Evolutionary conservation across 805 yeast genomes (phyloP), one percentile per base, ranked within the genome.

Genomic region (Spathaspora arborariae): DNA sequence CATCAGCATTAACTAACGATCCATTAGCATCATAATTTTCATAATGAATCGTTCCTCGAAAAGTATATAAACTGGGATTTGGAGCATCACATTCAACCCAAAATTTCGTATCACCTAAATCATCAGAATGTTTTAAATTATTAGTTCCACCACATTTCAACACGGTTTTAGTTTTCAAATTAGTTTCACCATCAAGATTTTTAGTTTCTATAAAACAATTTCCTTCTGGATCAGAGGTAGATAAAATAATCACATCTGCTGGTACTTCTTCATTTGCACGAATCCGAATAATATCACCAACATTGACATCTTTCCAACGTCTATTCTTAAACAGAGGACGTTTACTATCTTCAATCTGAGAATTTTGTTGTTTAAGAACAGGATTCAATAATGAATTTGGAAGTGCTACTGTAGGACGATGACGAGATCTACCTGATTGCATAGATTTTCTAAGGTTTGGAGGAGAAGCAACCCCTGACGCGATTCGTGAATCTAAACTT

Each of bases 161-260:
- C 5, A 85, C 70, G 24, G 68, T 70, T 49, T 82, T 78, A 20
- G 71, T 68, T 59, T 86, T 87, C 60, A 86, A 72, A 58, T 83
- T 86, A 3, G 92, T 84, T 63, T 86, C 95, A 64, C 95, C 95
- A 65, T 87, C 95, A 54, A 87, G 72, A 63, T 86, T 86, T 57
- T 85, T 86, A 0, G 95, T 87, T 63, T 86, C 95, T 24, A 86
- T 80, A 54, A 81, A 86, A 64, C 91, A 85, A 43, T 77, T 79
- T 43, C 84, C 84, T 54, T 85, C 88, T 1, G 73, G 63, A 57
- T 84, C 89, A 26, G 88, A 80, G 2, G 90, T 75, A 4, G 89
- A 72, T 6, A 86, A 58, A 27, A 85, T 62, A 41, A 85, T 70
- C 11, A 82, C 62, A 64, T 86, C 95, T 1, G 92, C 90, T 1